phyloP scores from a whole-genome alignment of 108 stramenopile species.

The Halocafeteria seosinensis region DNA sequence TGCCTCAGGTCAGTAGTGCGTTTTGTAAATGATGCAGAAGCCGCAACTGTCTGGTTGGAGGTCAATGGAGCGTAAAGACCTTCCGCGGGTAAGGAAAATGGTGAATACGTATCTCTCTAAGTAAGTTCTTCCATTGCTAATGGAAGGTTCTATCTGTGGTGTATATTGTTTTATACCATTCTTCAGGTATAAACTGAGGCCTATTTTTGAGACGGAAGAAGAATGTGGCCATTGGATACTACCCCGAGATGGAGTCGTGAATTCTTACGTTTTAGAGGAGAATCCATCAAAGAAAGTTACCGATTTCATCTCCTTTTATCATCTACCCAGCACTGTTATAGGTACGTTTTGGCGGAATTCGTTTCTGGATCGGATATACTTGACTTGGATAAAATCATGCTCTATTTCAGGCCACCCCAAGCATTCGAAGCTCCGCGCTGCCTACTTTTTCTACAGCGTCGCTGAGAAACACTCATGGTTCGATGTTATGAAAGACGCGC shows the following conservation, averaged over 20 bases:
- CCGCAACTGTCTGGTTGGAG: conserved; percentile 33
- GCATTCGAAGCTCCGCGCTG: conserved; percentile 65
- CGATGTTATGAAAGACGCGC: conserved; percentile 76
- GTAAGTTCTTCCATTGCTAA: conserved; percentile 56
- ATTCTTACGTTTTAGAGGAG: conserved; percentile 59
- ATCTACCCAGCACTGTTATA: conserved; percentile 72
- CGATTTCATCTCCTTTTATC: conserved; percentile 75
- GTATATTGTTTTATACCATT: too few species aligned
- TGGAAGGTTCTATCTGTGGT: too few species aligned
- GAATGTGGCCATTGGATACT: conserved; percentile 87
- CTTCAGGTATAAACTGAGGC: too few species aligned
- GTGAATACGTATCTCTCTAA: conserved; percentile 52
- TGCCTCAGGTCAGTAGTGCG: too few species aligned
- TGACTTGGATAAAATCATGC: not conserved
- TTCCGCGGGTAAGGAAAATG: conserved; percentile 51
- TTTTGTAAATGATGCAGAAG: too few species aligned
- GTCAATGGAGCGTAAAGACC: conserved; percentile 58
- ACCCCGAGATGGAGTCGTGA: conserved; percentile 69
- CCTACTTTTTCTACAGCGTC: conserved; percentile 93
- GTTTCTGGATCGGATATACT: not conserved
- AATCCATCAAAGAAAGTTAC: conserved; percentile 36
- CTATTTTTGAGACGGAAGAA: conserved; percentile 48
- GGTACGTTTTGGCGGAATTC: too few species aligned
- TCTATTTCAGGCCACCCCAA: conserved; percentile 49
- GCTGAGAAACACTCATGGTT: conserved; percentile 56